phyloP scores from a whole-genome alignment of 2,329 filamentous ascomycete species.

The Periglandula ipomoeae region DNA sequence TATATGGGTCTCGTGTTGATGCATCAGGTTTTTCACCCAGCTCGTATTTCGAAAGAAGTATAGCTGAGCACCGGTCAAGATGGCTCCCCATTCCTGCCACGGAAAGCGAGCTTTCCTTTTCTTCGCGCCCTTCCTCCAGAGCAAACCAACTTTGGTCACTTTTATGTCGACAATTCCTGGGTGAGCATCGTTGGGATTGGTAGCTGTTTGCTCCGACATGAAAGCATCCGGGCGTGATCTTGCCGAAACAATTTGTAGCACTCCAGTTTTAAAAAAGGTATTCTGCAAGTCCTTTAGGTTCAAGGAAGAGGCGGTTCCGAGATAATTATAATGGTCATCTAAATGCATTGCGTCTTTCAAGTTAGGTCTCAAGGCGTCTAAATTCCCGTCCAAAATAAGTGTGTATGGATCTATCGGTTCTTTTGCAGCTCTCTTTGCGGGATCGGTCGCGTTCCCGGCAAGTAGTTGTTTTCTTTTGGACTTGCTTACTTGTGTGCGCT shows the following conservation, averaged over 20 bases:
- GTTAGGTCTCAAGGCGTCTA: constrained; percentile 74
- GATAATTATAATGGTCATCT: constrained; percentile 85
- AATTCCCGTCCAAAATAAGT: constrained; percentile 79
- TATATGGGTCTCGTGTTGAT: constrained; percentile 75
- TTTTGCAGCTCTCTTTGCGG: constrained; percentile 54
- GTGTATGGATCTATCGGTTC: constrained; percentile 95
- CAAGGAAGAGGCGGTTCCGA: constrained; percentile 65
- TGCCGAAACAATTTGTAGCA: constrained; percentile 90
- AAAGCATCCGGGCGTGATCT: constrained; percentile 92
- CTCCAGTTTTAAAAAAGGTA: constrained; percentile 83
- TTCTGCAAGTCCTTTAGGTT: constrained; percentile 77
- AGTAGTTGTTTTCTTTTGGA: constrained; percentile 63
- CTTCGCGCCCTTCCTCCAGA: constrained; percentile 92
- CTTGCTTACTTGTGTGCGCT: constrained; percentile 62
- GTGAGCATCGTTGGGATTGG: constrained; percentile 77
- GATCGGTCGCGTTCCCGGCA: constrained; percentile 44
- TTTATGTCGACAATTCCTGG: constrained; percentile 96
- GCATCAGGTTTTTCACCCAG: constrained; percentile 87
- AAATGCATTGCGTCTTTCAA: constrained; percentile 87
- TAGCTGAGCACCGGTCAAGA: constrained; percentile 91
- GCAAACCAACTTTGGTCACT: constrained; percentile 85
- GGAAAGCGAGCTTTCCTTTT: constrained; percentile 91
- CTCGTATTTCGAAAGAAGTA: constrained; percentile 92
- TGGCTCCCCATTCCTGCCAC: constrained; percentile 98
- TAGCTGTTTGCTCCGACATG: constrained; percentile 76